These are phyloP conservation scores for Entomortierella chlamydospora DNA, from an alignment of 192 early-diverging fungal genomes.

Conservation along the genomic window DNA sequence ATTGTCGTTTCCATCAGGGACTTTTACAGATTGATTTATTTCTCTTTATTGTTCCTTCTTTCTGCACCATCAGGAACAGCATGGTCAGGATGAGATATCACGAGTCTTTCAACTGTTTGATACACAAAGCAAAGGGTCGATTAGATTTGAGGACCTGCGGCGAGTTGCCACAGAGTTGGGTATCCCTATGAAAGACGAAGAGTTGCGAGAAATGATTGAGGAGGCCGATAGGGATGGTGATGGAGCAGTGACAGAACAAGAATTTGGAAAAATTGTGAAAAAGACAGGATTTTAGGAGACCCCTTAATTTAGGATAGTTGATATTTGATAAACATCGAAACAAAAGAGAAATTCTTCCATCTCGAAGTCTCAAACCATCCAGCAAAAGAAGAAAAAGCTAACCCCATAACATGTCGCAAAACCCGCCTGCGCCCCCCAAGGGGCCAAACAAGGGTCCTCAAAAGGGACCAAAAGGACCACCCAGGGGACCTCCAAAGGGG, in stretches of 20 bases:
- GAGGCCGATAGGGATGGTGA: conserved; percentile 35
- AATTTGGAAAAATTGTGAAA: conserved; percentile 29
- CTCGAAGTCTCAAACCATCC: too few relatives aligned
- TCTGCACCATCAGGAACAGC: conserved; percentile 20
- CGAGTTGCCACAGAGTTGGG: conserved; percentile 30
- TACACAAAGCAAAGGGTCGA: conserved; percentile 17
- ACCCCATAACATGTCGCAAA: too few relatives aligned
- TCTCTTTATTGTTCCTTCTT: neutral
- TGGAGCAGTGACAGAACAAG: conserved; percentile 28
- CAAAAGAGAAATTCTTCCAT: too few relatives aligned
- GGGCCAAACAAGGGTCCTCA: too few relatives aligned
- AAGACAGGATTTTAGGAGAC: conserved; percentile 19
- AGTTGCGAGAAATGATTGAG: conserved; percentile 50
- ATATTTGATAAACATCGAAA: too few relatives aligned
- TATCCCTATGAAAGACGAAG: conserved; percentile 25
- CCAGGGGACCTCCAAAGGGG: too few relatives aligned
- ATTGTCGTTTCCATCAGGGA: too few relatives aligned
- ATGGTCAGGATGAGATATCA: conserved; percentile 31
- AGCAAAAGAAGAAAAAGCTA: too few relatives aligned
- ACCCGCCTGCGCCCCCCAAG: too few relatives aligned
- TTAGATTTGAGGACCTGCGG: conserved; percentile 37
- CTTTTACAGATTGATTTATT: too few relatives aligned
- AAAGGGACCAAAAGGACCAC: too few relatives aligned
- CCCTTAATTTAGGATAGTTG: neutral
- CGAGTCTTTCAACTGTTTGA: conserved; percentile 48